Percentiles rank a stretch among this genome's conserved stretches.
Evolutionary conservation across 2,329 filamentous ascomycete species (phyloP).

Genomic region (Teratosphaeria nubilosa): DNA sequence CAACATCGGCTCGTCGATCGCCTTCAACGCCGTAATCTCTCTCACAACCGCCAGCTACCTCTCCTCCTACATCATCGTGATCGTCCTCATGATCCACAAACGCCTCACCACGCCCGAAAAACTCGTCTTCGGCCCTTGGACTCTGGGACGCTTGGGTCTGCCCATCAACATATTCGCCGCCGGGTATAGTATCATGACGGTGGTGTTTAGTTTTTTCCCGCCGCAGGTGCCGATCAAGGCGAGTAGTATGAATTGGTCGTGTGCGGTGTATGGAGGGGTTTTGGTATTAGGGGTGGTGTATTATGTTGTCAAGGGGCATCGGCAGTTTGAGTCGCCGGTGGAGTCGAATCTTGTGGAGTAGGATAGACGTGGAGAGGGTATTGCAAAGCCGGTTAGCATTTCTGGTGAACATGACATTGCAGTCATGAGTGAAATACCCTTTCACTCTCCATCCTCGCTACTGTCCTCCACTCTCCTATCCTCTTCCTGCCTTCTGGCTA

Average conservation of each 20-base stretch:
- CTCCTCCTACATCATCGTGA: conserved; percentile 3
- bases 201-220: conserved; percentile 11
- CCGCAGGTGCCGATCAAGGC: conserved; percentile 23
- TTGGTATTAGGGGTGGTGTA: conserved; percentile 32
- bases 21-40: conserved; percentile 28
- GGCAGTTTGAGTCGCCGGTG: not conserved
- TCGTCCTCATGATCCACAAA: not conserved
- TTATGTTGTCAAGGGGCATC: conserved; percentile 24
- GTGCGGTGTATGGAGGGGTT: conserved; percentile 33
- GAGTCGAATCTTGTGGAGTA: not conserved
- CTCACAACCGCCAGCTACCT: not conserved
- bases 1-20: conserved; percentile 17
- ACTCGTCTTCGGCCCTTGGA: conserved; percentile 2
- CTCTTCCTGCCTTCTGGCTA: conserved; percentile 31
- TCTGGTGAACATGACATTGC: no score
- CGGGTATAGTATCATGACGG: conserved; percentile 7
- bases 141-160: not conserved
- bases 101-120: not conserved
- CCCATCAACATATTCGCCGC: conserved; percentile 23
- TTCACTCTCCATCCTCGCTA: conserved; percentile 12
- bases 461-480: conserved; percentile 21
- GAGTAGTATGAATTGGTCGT: conserved; percentile 41
- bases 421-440: not conserved
- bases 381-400: not conserved
- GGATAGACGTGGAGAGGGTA: not conserved